Base-by-base conservation (phyloP, 768 basidiomycete genomes). In the Lactarius sanguifluus region DNA sequence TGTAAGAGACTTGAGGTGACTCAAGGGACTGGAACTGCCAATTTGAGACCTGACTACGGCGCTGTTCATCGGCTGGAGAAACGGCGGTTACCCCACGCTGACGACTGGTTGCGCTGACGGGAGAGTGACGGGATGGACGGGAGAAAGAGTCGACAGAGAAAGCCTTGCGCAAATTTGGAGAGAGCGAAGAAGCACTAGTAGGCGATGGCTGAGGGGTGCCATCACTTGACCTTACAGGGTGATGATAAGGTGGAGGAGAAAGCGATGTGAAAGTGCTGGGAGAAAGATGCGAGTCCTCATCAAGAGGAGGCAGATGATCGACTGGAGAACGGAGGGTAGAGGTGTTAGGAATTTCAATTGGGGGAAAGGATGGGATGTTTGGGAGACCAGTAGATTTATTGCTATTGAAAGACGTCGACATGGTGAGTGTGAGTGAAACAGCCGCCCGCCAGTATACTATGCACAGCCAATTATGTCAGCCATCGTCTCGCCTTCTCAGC, bases 131-230 rank as follows among this genome's bases (percentile, higher is more conserved):
- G 8, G 68, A 34, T 36, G 66, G 70, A 41, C 78, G 79, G 58
- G 84, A 81, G 75, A 92, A 88, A 12, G 91, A 92, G 75, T 92
- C 91, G 66, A 87, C 89, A 25, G 91, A 92, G 66, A 89, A 76
- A 34, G 90, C 88, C 78, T 91, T 91, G 71, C 89, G 83, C 62
- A 92, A 82, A 79, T 77, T 25, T 79, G 72, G 25, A 79, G 76
- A 54, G 72, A 66, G 62, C 76, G 74, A 62, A 77, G 73, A 43
- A 76, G 73, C 40, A 66, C 64, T 38, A 32, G 59, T 56, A 40
- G 56, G 61, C 7, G 71, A 66, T 25, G 71, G 64, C 55, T 73
- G 72, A 62, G 71, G 62, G 57, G 72, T 69, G 34, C 75, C 73
- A 32, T 68, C 67, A 68, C 45, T 74, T 63, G 71, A 72, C n/a